Percentiles rank a stretch among this genome's conserved stretches.
These are phyloP conservation scores for Pestalotiopsis sp. DNA, from an alignment of 2,329 filamentous ascomycete genomes.

Conservation along the genomic window DNA sequence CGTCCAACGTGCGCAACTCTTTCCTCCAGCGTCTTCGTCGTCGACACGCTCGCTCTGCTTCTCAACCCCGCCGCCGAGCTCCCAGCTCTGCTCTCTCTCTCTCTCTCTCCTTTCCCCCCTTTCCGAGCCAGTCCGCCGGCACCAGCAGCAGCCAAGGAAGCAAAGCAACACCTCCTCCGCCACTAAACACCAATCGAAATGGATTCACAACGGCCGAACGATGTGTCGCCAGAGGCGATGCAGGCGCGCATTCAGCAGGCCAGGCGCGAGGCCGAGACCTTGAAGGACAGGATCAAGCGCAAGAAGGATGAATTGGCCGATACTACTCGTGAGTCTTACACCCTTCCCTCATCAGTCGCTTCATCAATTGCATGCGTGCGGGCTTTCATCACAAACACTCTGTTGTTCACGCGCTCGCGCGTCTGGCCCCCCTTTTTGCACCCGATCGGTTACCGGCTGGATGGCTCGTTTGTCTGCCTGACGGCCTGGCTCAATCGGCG, in stretches of 20 bases:
- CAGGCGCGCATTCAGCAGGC: constrained; percentile 92
- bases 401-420: background rate
- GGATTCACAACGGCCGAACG: constrained; percentile 61
- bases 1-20: background rate
- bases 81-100: background rate
- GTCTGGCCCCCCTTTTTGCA: background rate
- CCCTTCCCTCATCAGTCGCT: background rate
- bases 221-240: constrained; percentile 76
- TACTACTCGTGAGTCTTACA: constrained; percentile 79
- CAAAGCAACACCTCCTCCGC: constrained; percentile 11
- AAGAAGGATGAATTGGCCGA: constrained; percentile 99
- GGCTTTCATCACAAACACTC: background rate
- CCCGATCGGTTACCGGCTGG: background rate
- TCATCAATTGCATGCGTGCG: background rate
- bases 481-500: background rate
- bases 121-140: constrained; percentile 9
- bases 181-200: constrained; percentile 38
- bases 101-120: background rate
- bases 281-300: constrained; percentile 98
- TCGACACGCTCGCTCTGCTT: background rate
- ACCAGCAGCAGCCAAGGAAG: constrained; percentile 12
- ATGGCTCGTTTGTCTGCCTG: background rate
- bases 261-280: constrained; percentile 93
- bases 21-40: background rate
- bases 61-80: background rate